Evolutionary conservation across 495 filamentous ascomycete genomes (phyloP).

Genomic region (Penicillium maclennaniae): DNA sequence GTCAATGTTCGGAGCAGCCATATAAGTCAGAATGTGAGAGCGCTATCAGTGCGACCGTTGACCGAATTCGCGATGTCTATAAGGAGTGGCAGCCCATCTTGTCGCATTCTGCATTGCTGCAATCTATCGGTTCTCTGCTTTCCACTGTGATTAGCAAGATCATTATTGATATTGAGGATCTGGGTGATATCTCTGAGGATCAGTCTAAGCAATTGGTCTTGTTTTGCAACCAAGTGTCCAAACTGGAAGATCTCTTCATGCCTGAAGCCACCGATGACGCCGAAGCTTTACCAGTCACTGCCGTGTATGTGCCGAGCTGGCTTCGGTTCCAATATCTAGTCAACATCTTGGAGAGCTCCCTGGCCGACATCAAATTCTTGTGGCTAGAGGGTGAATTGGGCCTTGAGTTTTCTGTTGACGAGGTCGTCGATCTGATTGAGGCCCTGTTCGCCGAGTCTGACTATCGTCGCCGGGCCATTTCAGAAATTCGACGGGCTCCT

Average conservation of each 20-base stretch:
- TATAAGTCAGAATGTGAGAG: slow-evolving; percentile 64
- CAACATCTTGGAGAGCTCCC: slow-evolving; percentile 83
- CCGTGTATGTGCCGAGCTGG: slow-evolving; percentile 80
- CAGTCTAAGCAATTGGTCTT: slow-evolving; percentile 76
- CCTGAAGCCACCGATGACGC: slow-evolving; percentile 42
- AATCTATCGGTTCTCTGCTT: slow-evolving; percentile 78
- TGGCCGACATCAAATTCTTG: slow-evolving; percentile 82
- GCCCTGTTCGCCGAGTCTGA: slow-evolving; percentile 89
- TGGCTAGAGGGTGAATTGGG: slow-evolving; percentile 84
- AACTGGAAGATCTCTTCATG: slow-evolving; percentile 71
- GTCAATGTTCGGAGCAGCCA: slow-evolving; percentile 56
- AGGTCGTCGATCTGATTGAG: slow-evolving; percentile 83
- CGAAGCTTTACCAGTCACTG: slow-evolving; percentile 60
- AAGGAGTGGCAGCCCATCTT: slow-evolving; percentile 76
- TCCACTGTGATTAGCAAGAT: slow-evolving; percentile 78
- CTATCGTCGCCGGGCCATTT: slow-evolving; percentile 68
- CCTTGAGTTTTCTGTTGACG: slow-evolving; percentile 75
- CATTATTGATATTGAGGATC: slow-evolving; percentile 79
- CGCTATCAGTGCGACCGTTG: slow-evolving; percentile 64
- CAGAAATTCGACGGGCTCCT: slow-evolving; percentile 61
- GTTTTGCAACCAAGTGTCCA: slow-evolving; percentile 67
- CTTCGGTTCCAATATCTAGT: slow-evolving; percentile 83
- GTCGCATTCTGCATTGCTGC: slow-evolving; percentile 74
- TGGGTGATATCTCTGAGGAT: slow-evolving; percentile 78
- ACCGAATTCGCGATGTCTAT: slow-evolving; percentile 65